Conservation (phyloP, 1,284 basidiomycete species). For the Fistulinella cinereoalba region DNA sequence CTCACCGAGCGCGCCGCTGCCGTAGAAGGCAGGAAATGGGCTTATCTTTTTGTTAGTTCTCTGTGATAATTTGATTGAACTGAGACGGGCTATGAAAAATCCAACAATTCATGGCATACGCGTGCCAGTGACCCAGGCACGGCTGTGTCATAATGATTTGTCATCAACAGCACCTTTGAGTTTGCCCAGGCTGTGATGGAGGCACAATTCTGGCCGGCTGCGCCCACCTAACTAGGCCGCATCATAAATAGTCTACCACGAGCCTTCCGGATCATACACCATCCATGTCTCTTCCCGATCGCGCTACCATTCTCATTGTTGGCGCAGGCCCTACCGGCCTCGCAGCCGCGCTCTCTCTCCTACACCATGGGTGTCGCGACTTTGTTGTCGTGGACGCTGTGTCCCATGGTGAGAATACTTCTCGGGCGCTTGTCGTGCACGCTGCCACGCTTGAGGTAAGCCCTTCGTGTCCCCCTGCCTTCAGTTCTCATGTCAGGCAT, state of each 20-base stretch:
- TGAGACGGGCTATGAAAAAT: too few relatives aligned
- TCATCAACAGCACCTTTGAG: not conserved
- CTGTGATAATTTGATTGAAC: too few relatives aligned
- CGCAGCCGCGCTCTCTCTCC: slow-evolving; percentile 20
- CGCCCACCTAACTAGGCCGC: not conserved
- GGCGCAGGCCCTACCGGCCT: slow-evolving; percentile 31
- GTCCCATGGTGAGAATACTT: slow-evolving; percentile 31
- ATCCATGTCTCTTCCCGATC: slow-evolving; percentile 23
- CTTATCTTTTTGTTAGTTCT: too few relatives aligned
- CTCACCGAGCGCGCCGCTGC: too few relatives aligned
- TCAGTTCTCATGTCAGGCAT: too few relatives aligned
- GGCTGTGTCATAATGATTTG: slow-evolving; percentile 12
- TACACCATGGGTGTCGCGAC: slow-evolving; percentile 42
- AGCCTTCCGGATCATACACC: too few relatives aligned
- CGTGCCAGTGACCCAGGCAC: too few relatives aligned
- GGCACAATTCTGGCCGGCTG: not conserved
- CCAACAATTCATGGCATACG: too few relatives aligned
- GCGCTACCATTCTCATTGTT: slow-evolving; percentile 28
- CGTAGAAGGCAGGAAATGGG: too few relatives aligned
- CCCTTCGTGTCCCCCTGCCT: not conserved
- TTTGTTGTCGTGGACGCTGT: slow-evolving; percentile 48
- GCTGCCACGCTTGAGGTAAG: slow-evolving; percentile 43
- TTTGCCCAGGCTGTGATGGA: too few relatives aligned
- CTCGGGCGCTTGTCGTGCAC: slow-evolving; percentile 45
- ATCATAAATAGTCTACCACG: too few relatives aligned